These are phyloP conservation scores for Colletotrichum cordylinicola DNA, from an alignment of 2,329 filamentous ascomycete species.

Conservation along the genomic window DNA sequence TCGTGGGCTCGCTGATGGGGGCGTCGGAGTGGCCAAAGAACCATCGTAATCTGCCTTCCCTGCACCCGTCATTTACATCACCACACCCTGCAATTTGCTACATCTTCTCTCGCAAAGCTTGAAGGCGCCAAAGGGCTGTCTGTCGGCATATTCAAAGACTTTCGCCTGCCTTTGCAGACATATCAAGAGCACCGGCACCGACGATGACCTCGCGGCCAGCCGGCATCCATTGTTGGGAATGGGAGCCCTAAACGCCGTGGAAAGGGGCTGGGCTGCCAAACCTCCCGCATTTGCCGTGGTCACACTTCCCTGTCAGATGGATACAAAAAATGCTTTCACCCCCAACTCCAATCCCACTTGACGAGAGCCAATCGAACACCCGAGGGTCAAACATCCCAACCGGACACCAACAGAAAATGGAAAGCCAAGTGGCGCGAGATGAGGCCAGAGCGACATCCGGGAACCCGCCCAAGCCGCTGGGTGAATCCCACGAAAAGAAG, in stretches of 20 bases:
- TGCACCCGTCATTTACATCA: background rate
- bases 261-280: background rate
- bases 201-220: background rate
- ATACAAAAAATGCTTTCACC: slow-evolving; percentile 5
- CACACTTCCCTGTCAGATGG: slow-evolving; percentile 17
- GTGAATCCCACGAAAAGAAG: background rate
- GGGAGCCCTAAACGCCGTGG: background rate
- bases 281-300: slow-evolving; percentile 9
- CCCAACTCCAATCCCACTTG: slow-evolving; percentile 13
- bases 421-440: slow-evolving; percentile 15
- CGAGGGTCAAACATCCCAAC: slow-evolving; percentile 4
- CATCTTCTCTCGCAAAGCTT: background rate
- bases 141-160: background rate
- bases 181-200: background rate
- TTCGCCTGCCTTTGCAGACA: background rate
- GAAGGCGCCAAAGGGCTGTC: background rate
- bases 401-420: slow-evolving; percentile 6
- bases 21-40: background rate
- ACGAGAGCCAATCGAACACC: slow-evolving; percentile 16
- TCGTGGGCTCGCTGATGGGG: background rate
- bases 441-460: background rate
- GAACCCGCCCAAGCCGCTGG: background rate
- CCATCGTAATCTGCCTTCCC: slow-evolving; percentile 6
- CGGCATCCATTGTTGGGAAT: background rate
- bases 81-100: background rate